Evolutionary conservation across 2,329 filamentous ascomycete species (phyloP).

Genomic region (Cladosporium cucumerinum): DNA sequence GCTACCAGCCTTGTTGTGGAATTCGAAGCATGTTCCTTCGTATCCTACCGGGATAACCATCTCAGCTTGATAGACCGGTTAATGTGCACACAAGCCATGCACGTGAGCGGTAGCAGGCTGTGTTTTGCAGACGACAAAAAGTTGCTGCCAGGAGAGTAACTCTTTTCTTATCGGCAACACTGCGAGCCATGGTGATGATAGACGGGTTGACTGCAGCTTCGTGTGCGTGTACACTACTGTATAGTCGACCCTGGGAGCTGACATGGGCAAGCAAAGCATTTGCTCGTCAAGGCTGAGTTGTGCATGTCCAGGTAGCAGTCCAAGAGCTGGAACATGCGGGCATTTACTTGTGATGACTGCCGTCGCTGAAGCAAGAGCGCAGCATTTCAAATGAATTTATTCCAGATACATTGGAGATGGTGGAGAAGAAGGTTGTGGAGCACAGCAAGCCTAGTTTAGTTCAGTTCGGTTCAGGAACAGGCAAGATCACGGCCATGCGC

Average conservation of each 20-base stretch:
- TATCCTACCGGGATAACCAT: background rate
- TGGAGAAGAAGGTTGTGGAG: background rate
- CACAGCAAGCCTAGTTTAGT: background rate
- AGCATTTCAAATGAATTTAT: background rate
- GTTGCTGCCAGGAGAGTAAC: background rate
- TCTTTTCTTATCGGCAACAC: background rate
- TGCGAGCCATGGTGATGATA: background rate
- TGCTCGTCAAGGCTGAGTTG: background rate
- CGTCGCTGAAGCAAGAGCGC: no score
- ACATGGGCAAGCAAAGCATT: background rate
- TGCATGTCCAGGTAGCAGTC: background rate
- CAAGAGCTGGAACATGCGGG: background rate
- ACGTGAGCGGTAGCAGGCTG: background rate
- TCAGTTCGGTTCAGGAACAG: background rate
- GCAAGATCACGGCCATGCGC: background rate
- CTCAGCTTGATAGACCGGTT: no score
- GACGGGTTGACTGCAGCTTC: background rate
- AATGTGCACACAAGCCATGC: background rate
- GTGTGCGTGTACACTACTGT: background rate
- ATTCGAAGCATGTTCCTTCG: background rate
- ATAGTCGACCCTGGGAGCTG: background rate
- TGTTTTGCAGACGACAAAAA: background rate
- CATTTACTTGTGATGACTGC: background rate
- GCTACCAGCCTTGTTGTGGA: background rate
- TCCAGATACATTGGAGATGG: background rate